Percentiles rank a stretch among this genome's conserved stretches.
These are phyloP conservation scores for Aspergillus sp. DNA, from an alignment of 2,329 filamentous ascomycete genomes.

Conservation along the genomic window DNA sequence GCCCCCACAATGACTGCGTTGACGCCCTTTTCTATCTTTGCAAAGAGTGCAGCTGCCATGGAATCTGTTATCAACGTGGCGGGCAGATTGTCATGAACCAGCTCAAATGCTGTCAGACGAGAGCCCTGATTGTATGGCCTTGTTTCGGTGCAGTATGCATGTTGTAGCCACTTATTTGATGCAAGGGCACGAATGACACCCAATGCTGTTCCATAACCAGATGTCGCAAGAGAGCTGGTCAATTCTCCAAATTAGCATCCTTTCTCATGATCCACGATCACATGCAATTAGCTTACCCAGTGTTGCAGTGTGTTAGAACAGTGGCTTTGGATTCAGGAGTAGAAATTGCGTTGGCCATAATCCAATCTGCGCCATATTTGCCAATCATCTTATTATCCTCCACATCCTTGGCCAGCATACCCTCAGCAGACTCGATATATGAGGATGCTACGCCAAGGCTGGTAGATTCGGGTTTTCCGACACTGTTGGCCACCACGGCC, in stretches of 20 bases:
- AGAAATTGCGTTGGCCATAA: slow-evolving; percentile 58
- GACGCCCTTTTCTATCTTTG: slow-evolving; percentile 61
- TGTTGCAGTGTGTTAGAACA: slow-evolving; percentile 98
- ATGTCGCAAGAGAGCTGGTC: slow-evolving; percentile 82
- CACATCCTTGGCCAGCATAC: slow-evolving; percentile 83
- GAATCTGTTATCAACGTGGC: slow-evolving; percentile 92
- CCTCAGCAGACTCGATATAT: slow-evolving; percentile 78
- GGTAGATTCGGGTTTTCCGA: slow-evolving; percentile 32
- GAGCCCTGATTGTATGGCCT: slow-evolving; percentile 98
- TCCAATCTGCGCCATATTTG: slow-evolving; percentile 78
- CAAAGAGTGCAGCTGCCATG: slow-evolving; percentile 88
- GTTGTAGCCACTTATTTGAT: slow-evolving; percentile 63
- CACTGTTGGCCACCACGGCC: slow-evolving; percentile 54
- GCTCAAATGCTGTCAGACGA: slow-evolving; percentile 88
- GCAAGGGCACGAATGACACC: slow-evolving; percentile 88
- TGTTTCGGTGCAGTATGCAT: slow-evolving; percentile 95
- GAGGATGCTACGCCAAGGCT: slow-evolving; percentile 58
- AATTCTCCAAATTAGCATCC: neutral
- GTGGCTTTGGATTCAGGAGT: slow-evolving; percentile 61
- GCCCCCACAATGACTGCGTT: slow-evolving; percentile 90
- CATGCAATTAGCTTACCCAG: slow-evolving; percentile 59
- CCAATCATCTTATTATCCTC: slow-evolving; percentile 86
- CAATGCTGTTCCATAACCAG: slow-evolving; percentile 93
- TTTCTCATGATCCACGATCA: neutral
- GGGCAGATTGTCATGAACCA: slow-evolving; percentile 91